These are phyloP conservation scores for Anthostomella pinea DNA, from an alignment of 2,329 filamentous ascomycete genomes.

Conservation along the genomic window DNA sequence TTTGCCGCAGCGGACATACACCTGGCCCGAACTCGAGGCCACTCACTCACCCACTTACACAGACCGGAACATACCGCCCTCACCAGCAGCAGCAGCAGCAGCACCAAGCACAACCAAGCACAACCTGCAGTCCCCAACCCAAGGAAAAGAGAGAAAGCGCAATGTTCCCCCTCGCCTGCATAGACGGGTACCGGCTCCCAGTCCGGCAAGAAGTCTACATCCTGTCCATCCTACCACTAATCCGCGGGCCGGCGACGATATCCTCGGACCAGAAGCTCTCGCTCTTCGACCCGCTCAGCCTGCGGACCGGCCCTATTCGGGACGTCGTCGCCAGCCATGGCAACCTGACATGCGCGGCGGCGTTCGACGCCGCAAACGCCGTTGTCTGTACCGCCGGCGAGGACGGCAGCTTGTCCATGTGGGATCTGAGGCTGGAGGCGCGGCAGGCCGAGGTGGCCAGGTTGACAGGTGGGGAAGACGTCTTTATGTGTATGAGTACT, in stretches of 20 bases:
- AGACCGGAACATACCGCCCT: too few species aligned
- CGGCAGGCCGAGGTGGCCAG: conserved; percentile 39
- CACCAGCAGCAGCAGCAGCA: too few species aligned
- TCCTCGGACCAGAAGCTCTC: conserved; percentile 69
- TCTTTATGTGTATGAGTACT: not conserved
- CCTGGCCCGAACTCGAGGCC: too few species aligned
- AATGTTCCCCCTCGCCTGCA: conserved; percentile 43
- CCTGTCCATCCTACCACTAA: conserved; percentile 53
- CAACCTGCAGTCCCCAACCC: not conserved
- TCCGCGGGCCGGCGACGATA: conserved; percentile 56
- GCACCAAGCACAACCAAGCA: not conserved
- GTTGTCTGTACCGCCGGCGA: conserved; percentile 68
- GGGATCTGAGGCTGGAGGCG: conserved; percentile 57
- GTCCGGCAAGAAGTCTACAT: conserved; percentile 50
- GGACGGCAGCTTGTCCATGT: conserved; percentile 64
- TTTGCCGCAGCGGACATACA: too few species aligned
- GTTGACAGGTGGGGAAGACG: conserved; percentile 41
- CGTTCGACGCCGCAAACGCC: conserved; percentile 49
- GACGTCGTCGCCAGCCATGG: conserved; percentile 47
- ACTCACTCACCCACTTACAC: too few species aligned
- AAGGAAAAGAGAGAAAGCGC: not conserved
- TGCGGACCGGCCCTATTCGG: conserved; percentile 43
- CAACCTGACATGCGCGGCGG: conserved; percentile 61
- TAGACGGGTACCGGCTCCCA: conserved; percentile 39
- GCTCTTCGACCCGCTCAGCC: conserved; percentile 57